Base-by-base conservation (phyloP, 2,329 filamentous ascomycete genomes). In the Talaromyces sp. region DNA sequence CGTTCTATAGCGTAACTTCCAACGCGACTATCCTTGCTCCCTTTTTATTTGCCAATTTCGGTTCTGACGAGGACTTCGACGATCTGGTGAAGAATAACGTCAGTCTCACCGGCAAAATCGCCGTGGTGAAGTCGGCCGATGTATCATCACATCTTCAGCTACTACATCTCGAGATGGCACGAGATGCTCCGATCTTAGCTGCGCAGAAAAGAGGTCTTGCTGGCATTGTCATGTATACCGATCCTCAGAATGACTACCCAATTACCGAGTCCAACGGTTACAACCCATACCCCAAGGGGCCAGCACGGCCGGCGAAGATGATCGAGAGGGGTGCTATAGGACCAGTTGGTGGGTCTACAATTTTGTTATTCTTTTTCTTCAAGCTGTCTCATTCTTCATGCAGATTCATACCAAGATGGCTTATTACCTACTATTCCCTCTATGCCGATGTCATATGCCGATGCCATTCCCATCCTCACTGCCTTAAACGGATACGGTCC, bases 371-470 rank as follows among this genome's bases (percentile, higher is more conserved):
- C 13, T 13, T 39, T 13, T 11, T 13, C 5, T 20, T 20, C 24
- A 5, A 7, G n/a, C 19, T 8, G 7, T 14, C 20, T 4, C 19
- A 24, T 27, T 3, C 22, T 16, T 37, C 11, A n/a, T 29, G 16
- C 20, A 47, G 33, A 39, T 19, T 47, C 44, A 11, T 35, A 46
- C 10, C 17, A 46, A 14, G n/a, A 19, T n/a, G 30, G 30, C 4
- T 9, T 35, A 13, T 22, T 24, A 16, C 33, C 35, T 24, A 49
- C 36, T 8, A 35, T 49, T 24, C 36, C 36, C 10, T 32, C 16
- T 14, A 40, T 49, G 36, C 47, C 47, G 10, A 33, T 49, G 17
- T 49, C 47, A 3, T 42, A 49, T 24, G 47, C 47, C 3, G 47
- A 49, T 27, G 47, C 47, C 7, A 24, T 49, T 13, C 47, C 47